Conservation (phyloP, 768 basidiomycete species). For the Amyloporia xantha region DNA sequence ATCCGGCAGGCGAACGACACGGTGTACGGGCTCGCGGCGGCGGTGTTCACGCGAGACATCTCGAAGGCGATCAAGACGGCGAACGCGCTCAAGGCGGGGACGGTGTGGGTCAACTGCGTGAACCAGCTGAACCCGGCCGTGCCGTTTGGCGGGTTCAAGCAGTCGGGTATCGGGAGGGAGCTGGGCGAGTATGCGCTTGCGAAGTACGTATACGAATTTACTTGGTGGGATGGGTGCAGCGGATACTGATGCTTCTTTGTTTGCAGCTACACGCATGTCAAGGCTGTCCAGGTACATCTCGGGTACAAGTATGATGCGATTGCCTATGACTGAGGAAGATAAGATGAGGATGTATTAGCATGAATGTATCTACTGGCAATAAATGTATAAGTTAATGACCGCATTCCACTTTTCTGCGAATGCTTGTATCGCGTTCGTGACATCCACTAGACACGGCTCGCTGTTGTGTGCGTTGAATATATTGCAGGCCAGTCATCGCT, state of each 20-base stretch:
- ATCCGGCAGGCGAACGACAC: slow-evolving; percentile 80
- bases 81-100: slow-evolving; percentile 74
- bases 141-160: slow-evolving; percentile 72
- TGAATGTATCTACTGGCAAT: no score
- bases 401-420: no score
- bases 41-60: slow-evolving; percentile 79
- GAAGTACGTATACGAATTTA: slow-evolving; percentile 21
- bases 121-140: slow-evolving; percentile 40
- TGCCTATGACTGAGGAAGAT: no score
- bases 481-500: no score
- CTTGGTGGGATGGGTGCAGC: neutral
- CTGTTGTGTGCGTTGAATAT: no score
- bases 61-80: slow-evolving; percentile 67
- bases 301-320: no score
- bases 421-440: no score
- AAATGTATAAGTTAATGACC: no score
- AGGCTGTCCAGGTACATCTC: slow-evolving; percentile 58
- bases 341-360: no score
- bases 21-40: slow-evolving; percentile 79
- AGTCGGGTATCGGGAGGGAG: slow-evolving; percentile 66
- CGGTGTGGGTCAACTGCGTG: slow-evolving; percentile 56
- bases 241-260: neutral
- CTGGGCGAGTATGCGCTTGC: slow-evolving; percentile 51
- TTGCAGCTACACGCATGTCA: slow-evolving; percentile 48
- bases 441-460: no score